Conservation (phyloP, 2,329 filamentous ascomycete species). For the Calonectria naviculata region DNA sequence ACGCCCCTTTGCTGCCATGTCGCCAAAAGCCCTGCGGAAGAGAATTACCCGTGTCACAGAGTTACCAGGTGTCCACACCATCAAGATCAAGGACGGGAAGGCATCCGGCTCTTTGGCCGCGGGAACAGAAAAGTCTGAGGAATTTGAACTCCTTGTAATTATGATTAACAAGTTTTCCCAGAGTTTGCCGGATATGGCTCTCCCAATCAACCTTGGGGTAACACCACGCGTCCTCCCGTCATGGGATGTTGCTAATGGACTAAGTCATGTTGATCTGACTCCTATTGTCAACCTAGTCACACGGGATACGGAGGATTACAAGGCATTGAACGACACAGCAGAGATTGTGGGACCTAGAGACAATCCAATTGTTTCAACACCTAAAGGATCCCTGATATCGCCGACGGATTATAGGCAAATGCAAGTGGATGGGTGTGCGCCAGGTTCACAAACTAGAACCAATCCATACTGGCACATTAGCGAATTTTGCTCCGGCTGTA, state of each 20-base stretch:
- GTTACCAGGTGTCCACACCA: conserved; percentile 56
- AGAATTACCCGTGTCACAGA: conserved; percentile 57
- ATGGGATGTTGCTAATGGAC: conserved; percentile 65
- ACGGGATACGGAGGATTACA: conserved; percentile 29
- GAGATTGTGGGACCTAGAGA: neutral
- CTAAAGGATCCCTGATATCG: conserved; percentile 24
- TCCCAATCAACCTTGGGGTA: conserved; percentile 81
- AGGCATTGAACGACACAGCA: conserved; percentile 7
- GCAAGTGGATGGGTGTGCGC: conserved; percentile 67
- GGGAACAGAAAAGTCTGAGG: conserved; percentile 44
- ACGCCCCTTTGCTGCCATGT: conserved; percentile 80
- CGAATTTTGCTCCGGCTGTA: conserved; percentile 73
- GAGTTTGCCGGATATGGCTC: conserved; percentile 83
- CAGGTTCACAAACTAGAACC: conserved; percentile 68
- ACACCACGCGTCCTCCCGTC: conserved; percentile 57
- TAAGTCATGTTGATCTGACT: conserved; percentile 38
- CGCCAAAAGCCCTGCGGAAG: conserved; percentile 74
- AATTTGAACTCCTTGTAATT: conserved; percentile 61
- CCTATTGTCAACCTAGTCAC: conserved; percentile 44
- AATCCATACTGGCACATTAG: conserved; percentile 72
- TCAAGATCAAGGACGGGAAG: conserved; percentile 73
- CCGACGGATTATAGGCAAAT: conserved; percentile 52
- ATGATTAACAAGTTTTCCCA: conserved; percentile 80
- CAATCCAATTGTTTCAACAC: neutral
- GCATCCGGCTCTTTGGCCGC: conserved; percentile 55